phyloP scores from a whole-genome alignment of 352 stramenopile species.

The Pythium brachiatum region DNA sequence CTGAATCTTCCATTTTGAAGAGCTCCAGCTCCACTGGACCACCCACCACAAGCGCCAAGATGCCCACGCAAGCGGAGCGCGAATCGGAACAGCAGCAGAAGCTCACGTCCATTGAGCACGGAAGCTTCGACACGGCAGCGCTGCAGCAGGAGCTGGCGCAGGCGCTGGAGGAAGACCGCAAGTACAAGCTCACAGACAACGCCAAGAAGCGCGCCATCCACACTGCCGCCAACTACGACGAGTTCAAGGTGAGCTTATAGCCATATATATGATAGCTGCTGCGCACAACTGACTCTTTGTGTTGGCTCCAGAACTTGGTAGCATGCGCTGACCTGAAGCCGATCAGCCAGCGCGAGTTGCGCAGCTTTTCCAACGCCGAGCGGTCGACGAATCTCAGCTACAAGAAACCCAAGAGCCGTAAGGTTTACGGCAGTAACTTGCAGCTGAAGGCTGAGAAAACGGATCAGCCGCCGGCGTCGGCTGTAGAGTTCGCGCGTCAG shows the following conservation, averaged over 20 bases:
- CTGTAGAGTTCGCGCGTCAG: conserved; percentile 65
- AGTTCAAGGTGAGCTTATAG: conserved; percentile 61
- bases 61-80: conserved; percentile 27
- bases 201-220: conserved; percentile 90
- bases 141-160: conserved; percentile 70
- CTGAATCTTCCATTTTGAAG: neutral
- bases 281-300: neutral
- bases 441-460: conserved; percentile 25
- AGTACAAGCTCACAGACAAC: conserved; percentile 82
- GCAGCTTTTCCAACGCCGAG: conserved; percentile 45
- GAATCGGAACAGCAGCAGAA: conserved; percentile 23
- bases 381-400: conserved; percentile 69
- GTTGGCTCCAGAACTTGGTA: conserved; percentile 60
- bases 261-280: neutral
- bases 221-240: conserved; percentile 78
- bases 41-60: conserved; percentile 2
- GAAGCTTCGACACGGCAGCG: conserved; percentile 66
- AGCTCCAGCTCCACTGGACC: neutral
- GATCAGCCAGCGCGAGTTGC: conserved; percentile 70
- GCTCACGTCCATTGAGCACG: conserved; percentile 77
- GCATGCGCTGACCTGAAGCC: conserved; percentile 82
- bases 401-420: conserved; percentile 33
- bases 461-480: conserved; percentile 33
- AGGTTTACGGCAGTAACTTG: conserved; percentile 28
- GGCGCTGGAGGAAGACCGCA: conserved; percentile 74